Conservation (phyloP, 139 green algal species). For the Nannochloris sp. region DNA sequence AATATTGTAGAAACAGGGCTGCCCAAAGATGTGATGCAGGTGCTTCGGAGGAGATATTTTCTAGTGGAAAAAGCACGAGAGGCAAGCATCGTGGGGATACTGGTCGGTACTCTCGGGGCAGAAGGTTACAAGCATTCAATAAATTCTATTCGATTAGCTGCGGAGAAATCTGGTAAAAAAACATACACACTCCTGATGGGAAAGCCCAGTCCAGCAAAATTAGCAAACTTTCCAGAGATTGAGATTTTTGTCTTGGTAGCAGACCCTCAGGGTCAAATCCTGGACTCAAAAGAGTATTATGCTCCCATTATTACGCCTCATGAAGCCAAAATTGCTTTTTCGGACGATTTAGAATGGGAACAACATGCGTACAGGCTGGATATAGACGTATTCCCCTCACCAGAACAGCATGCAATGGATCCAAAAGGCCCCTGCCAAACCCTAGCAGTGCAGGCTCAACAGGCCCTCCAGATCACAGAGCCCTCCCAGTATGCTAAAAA, state of each 20-base stretch:
- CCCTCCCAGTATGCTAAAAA: conserved; percentile 11
- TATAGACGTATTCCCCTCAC: conserved; percentile 14
- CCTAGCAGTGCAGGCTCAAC: conserved; percentile 6
- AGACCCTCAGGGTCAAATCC: conserved; percentile 42
- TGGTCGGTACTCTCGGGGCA: conserved; percentile 72
- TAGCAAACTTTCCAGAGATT: conserved; percentile 95
- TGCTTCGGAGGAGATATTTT: conserved; percentile 58
- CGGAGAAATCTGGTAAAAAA: conserved; percentile 64
- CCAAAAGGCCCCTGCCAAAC: background rate
- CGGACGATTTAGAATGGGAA: conserved; percentile 17
- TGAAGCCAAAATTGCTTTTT: conserved; percentile 71
- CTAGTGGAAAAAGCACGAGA: conserved; percentile 76
- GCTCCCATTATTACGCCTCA: conserved; percentile 83
- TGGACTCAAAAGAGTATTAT: conserved; percentile 84
- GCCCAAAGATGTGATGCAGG: conserved; percentile 9
- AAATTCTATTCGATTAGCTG: conserved; percentile 30
- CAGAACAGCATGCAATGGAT: background rate
- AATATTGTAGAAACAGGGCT: conserved; percentile 19
- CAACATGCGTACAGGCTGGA: conserved; percentile 20
- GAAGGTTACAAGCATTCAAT: conserved; percentile 66
- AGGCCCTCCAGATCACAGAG: conserved; percentile 11
- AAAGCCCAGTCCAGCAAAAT: conserved; percentile 85
- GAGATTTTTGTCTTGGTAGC: conserved; percentile 45
- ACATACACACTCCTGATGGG: conserved; percentile 84
- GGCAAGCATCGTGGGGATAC: conserved; percentile 72